Evolutionary conservation across 768 basidiomycete genomes (phyloP), one percentile per base, ranked within the genome.

Genomic region (Candolleomyces efflorescens): DNA sequence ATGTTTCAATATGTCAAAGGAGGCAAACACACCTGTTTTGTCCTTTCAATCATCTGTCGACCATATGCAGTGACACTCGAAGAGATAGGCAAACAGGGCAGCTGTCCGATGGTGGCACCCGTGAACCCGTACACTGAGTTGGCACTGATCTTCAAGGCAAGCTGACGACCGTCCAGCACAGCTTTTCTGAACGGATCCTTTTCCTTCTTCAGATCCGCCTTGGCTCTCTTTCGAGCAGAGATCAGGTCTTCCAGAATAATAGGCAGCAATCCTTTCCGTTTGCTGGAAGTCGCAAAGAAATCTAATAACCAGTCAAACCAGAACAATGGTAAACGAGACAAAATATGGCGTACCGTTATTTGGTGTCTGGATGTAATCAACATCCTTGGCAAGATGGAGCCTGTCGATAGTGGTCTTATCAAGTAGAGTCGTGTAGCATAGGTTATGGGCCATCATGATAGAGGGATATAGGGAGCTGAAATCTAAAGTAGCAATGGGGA

Each of bases 361-460:
- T 0, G 97, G 97, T 1, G 97, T 98, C 65, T 90, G 85, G 56
- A 92, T 87, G 67, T 97, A 99, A 71, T 99, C 96, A 6, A 86
- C 79, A 61, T 91, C 93, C 68, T 90, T 92, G 36, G 84, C 82
- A 18, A 98, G 78, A 7, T 78, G 73, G 13, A 98, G 75, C 18
- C 90, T 82, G 18, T 93, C 89, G 12, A 96, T 87, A 0, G 88
- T 89, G 5, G 58, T 45, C 68, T 85, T 89, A 60, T 97, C 92
- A 38, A 98, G 71, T n/a, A 98, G 78, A 0, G 97, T 98, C 0
- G 97, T 98, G 68, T 98, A 99, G 70, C 97, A 99, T 0, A 99
- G 76, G 68, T 99, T 99, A 72, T 99, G 97, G 2, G 96, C 97
- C 95, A 98, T 98, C 97, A 99, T 99, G 74, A 99, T 98, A 0